Conservation (phyloP, 1,139 yeast genomes). For the Arxiozyma bovina region DNA sequence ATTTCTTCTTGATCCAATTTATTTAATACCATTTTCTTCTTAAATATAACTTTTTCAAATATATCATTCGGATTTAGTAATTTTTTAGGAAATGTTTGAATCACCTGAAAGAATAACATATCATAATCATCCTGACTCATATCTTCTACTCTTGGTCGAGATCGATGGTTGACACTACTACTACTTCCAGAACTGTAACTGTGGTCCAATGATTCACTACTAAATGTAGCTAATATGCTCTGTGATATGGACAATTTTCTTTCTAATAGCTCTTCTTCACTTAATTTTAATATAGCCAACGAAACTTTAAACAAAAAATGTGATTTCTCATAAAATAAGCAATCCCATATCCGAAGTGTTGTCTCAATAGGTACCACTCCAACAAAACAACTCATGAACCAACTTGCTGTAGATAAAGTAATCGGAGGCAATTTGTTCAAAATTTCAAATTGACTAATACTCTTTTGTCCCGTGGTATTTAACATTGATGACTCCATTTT, state of each 20-base stretch:
- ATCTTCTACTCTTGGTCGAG: slow-evolving; percentile 1
- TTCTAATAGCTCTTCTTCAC: slow-evolving; percentile 35
- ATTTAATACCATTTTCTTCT: slow-evolving; percentile 65
- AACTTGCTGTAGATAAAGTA: slow-evolving; percentile 85
- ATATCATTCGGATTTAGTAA: slow-evolving; percentile 61
- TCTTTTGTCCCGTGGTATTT: slow-evolving; percentile 3
- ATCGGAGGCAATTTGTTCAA: slow-evolving; percentile 76
- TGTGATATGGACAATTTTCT: not conserved
- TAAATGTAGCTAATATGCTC: slow-evolving; percentile 9
- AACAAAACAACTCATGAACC: slow-evolving; percentile 95
- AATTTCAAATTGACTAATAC: slow-evolving; percentile 4
- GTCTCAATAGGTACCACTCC: slow-evolving; percentile 84
- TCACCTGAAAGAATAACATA: slow-evolving; percentile 75
- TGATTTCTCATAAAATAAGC: slow-evolving; percentile 84
- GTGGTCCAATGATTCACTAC: slow-evolving; percentile 7
- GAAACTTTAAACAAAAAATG: slow-evolving; percentile 77
- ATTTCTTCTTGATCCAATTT: slow-evolving; percentile 76
- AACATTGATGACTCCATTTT: slow-evolving; percentile 35
- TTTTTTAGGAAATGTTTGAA: slow-evolving; percentile 74
- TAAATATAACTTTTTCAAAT: slow-evolving; percentile 62
- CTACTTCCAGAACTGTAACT: slow-evolving; percentile 1
- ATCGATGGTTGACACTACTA: not conserved
- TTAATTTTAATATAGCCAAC: slow-evolving; percentile 66
- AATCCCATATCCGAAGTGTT: slow-evolving; percentile 85
- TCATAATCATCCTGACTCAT: slow-evolving; percentile 41